Evolutionary conservation across 2,329 filamentous ascomycete genomes (phyloP), one percentile per base, ranked within the genome.

Genomic region (Talaromyces sp.): DNA sequence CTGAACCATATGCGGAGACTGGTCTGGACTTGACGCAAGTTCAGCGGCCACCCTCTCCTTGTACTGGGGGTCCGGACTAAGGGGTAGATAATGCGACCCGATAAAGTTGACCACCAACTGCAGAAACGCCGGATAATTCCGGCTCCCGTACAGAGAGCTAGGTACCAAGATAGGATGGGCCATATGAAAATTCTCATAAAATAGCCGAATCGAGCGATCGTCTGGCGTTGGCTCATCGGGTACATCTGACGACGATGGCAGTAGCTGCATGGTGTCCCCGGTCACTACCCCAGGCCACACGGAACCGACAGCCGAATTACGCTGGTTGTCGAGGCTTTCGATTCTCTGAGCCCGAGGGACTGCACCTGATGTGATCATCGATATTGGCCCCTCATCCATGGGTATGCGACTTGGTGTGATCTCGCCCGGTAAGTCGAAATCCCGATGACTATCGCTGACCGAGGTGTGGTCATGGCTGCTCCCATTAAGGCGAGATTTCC

Each of bases 121-220:
- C 2, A 85, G 70, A 54, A 80, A 77, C 59, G 68, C 58, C 61
- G 78, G 74, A 70, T 81, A 76, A 66, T 77, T 60, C 66, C 73
- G 69, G 64, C 74, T 66, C 66, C 68, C 62, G 61, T 73, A 77
- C 57, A 74, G 62, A 58, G 67, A 67, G 49, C 76, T 74, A 0
- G 83, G 82, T 5, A 84, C 73, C 53, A 83, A 69, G 60, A 85
- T 81, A 0, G 83, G 83, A 72, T 85, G 83, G 10, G 78, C 77
- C 2, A 75, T 70, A 68, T 82, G 78, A 64, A 84, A 84, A 63
- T 80, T 75, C 51, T 78, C 76, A 64, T 84, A 85, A 70, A 78
- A 85, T 19, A 82, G 70, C 51, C 78, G 73, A 3, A 78, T 71
- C 31, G 81, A 65, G 3, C 71, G 71, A 35, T 75, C 69, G 58